phyloP scores from a whole-genome alignment of 2,329 filamentous ascomycete genomes.

The Ciborinia camelliae region DNA sequence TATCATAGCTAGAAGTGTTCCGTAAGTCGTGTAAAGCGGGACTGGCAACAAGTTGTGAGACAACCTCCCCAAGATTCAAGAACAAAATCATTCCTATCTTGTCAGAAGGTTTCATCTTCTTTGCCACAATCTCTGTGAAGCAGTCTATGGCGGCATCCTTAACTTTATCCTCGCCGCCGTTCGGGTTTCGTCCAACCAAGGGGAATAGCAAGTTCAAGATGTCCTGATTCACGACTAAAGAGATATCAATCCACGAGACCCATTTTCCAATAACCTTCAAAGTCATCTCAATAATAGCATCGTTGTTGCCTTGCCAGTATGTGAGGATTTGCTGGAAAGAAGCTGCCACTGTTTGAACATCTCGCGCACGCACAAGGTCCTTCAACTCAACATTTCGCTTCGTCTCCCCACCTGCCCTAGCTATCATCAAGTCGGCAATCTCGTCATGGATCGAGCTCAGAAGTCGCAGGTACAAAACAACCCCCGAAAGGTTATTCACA shows the following conservation, averaged over 20 bases:
- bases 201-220: slow-evolving; percentile 84
- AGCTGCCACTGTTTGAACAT: slow-evolving; percentile 81
- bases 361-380: slow-evolving; percentile 79
- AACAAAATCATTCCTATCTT: slow-evolving; percentile 94
- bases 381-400: slow-evolving; percentile 88
- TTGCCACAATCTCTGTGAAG: slow-evolving; percentile 91
- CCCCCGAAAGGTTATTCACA: slow-evolving; percentile 68
- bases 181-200: slow-evolving; percentile 71
- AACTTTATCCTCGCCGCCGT: slow-evolving; percentile 68
- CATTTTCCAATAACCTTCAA: slow-evolving; percentile 91
- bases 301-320: slow-evolving; percentile 64
- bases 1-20: slow-evolving; percentile 85
- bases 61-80: slow-evolving; percentile 80
- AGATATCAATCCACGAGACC: slow-evolving; percentile 99
- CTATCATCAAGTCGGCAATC: slow-evolving; percentile 88
- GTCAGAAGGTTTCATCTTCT: slow-evolving; percentile 94
- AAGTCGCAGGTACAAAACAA: slow-evolving; percentile 84
- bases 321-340: slow-evolving; percentile 91
- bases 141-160: slow-evolving; percentile 90
- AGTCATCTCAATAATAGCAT: slow-evolving; percentile 78
- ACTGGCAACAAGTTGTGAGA: slow-evolving; percentile 80
- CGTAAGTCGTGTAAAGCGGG: slow-evolving; percentile 75
- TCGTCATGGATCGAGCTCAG: slow-evolving; percentile 92
- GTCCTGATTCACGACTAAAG: slow-evolving; percentile 82
- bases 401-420: slow-evolving; percentile 71